Evolutionary conservation across 2,329 filamentous ascomycete species (phyloP), one percentile per base, ranked within the genome.

Genomic region (Corinectria fuckeliana): DNA sequence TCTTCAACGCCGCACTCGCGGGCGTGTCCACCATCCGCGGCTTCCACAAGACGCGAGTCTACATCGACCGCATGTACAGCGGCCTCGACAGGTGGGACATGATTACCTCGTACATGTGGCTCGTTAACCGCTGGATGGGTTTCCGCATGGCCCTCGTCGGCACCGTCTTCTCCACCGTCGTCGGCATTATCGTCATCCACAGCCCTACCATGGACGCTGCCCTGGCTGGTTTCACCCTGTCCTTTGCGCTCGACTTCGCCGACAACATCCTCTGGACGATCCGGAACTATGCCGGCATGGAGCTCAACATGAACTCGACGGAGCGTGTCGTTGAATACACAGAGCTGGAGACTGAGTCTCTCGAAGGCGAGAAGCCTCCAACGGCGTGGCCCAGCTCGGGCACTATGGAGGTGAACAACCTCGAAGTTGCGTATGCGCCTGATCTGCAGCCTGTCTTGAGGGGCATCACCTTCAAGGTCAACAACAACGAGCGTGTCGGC

Each of bases 321-420:
- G 91, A 94, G 75, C 82, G 91, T 26, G 86, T 94, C 23, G 79
- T 92, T 4, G 91, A 93, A 72, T 94, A 93, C 72, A 84, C 87
- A 0, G 84, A 88, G 47, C 80, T 93, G 8, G 78, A 84, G 28
- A 92, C 85, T 0, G 91, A 93, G 72, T 81, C 85, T 18, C 84
- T 88, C 41, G 85, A 80, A 11, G 90, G 88, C 11, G 72, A 76
- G 18, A 79, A 82, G 20, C 85, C 88, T 0, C 87, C 91, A 0
- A 88, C 89, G 1, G 85, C 86, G 1, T 95, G 92, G 92, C 91
- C 92, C 0, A 85, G 85, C 0, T 85, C 90, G 62, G 92, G 92
- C 5, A 81, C 83, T 10, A 81, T 96, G 41, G 88, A 93, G 66
- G 85, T 94, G n/a, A 76, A 87, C 16, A 83, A 92, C 56, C 81